Evolutionary conservation across 1,284 basidiomycete species (phyloP), one percentile per base, ranked within the genome.

Genomic region (Gymnopus androsaceus): DNA sequence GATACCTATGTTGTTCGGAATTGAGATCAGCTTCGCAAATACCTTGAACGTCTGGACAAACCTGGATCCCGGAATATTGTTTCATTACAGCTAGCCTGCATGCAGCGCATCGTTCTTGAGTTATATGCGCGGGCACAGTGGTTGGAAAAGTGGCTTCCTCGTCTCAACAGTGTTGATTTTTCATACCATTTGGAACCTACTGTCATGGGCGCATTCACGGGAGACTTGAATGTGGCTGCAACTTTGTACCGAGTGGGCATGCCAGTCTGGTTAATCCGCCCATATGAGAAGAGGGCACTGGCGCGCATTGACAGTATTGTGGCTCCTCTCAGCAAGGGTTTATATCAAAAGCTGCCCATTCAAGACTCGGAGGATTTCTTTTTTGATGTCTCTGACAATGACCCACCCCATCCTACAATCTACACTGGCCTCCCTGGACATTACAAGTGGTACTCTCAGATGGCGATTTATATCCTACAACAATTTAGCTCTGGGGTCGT

Each of bases 151-250:
- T 47, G 38, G 4, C 8, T 30, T 1, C 36, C 34, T 2, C 28
- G 21, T 9, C 19, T 17, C 11, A 21, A 9, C 6, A 21, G 36
- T 14, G 36, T 40, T 11, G 12, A 37, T 9, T 9, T 4, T 3
- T 11, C 14, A 6, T 30, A 7, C 14, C 19, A 15, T 5, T 23
- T 42, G 7, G 50, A 40, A 7, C 8, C n/a, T 3, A 7, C 6
- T 14, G 19, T 53, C 34, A 48, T 55, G 9, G 57, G 57, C 9
- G 57, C 57, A 3, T 51, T 59, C 14, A 45, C 54, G 1, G 37
- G 47, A 3, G 38, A 55, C 27, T 5, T 51, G 1, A 19, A 46
- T n/a, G 25, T 37, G 3, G 48, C 49, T 1, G 42, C 38, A 19
- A 11, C 38, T 33, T 34, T 59, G 11, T 44, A 19, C 17, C 36